phyloP scores from a whole-genome alignment of 768 basidiomycete genomes.

The Amanita molliuscula region DNA sequence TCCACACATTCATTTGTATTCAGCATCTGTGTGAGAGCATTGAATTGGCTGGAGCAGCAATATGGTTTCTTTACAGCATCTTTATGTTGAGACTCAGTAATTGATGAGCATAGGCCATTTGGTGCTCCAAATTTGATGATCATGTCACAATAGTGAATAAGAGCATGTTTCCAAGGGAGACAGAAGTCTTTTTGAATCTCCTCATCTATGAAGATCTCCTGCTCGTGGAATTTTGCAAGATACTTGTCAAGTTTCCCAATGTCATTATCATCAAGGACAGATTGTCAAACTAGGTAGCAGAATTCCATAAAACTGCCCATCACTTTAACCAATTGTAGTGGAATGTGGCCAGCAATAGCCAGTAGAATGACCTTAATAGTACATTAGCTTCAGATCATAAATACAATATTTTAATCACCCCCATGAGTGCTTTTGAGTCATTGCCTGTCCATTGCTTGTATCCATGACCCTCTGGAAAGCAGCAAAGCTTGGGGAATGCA shows the following conservation, averaged over 20 bases:
- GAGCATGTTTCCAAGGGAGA: conserved; percentile 21
- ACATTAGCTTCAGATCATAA: not conserved
- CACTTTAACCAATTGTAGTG: conserved; percentile 14
- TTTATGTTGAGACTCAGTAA: conserved; percentile 25
- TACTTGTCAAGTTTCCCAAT: conserved; percentile 12
- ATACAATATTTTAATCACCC: conserved; percentile 17
- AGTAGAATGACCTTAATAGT: conserved; percentile 17
- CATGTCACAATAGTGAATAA: conserved; percentile 16
- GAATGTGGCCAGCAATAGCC: conserved; percentile 18
- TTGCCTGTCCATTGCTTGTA: conserved; percentile 30
- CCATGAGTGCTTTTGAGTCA: conserved; percentile 28
- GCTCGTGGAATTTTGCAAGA: conserved; percentile 14
- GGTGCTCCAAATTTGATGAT: conserved; percentile 20
- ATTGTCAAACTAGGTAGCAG: conserved; percentile 17
- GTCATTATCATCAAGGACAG: conserved; percentile 10
- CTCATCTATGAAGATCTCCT: conserved; percentile 9
- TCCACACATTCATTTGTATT: not conserved
- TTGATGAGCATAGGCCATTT: conserved; percentile 25
- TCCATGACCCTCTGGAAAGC: conserved; percentile 19
- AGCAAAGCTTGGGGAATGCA: conserved; percentile 15
- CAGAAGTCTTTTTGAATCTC: conserved; percentile 13
- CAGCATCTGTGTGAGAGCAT: not conserved
- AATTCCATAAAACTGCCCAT: conserved; percentile 19
- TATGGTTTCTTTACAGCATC: conserved; percentile 26
- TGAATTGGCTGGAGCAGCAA: not conserved